Evolutionary conservation across 805 yeast species (phyloP).

Genomic region (Myxozyma melibiosi): DNA sequence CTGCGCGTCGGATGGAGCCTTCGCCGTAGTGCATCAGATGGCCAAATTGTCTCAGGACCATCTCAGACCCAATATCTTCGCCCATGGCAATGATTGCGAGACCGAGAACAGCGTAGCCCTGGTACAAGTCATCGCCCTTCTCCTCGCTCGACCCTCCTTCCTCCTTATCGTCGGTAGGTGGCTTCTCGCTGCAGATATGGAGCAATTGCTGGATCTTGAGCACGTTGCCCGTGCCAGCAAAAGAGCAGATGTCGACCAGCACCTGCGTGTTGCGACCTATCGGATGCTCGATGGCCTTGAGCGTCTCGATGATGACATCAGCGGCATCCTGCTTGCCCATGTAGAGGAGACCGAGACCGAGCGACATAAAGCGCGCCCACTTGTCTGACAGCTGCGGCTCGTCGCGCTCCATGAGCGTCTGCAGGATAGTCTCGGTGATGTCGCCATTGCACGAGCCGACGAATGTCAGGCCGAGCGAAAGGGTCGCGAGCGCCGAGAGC

Average conservation of each 20-base stretch:
- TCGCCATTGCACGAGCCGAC: conserved; percentile 97
- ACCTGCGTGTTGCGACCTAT: conserved; percentile 86
- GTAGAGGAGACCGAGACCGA: conserved; percentile 87
- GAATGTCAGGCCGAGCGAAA: conserved; percentile 89
- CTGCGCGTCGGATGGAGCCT: conserved; percentile 85
- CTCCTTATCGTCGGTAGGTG: conserved; percentile 45
- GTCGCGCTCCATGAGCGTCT: conserved; percentile 84
- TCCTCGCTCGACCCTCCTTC: conserved; percentile 38
- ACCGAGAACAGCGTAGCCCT: conserved; percentile 92
- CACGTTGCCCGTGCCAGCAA: conserved; percentile 97
- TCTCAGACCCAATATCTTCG: conserved; percentile 95
- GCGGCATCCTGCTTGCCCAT: conserved; percentile 93
- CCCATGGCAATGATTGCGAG: conserved; percentile 95
- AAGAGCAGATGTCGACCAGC: conserved; percentile 87
- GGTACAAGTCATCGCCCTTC: conserved; percentile 59
- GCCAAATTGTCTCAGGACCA: conserved; percentile 95
- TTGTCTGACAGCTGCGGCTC: conserved; percentile 74
- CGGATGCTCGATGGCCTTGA: conserved; percentile 94
- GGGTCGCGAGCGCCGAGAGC: conserved; percentile 79
- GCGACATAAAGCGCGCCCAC: conserved; percentile 86
- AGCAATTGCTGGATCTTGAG: conserved; percentile 87
- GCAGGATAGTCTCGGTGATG: conserved; percentile 86
- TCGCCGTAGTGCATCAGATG: conserved; percentile 98
- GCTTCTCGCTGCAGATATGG: conserved; percentile 63
- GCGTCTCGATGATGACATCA: conserved; percentile 84